Conservation (phyloP, 2,329 filamentous ascomycete genomes). For the Rachicladosporium sp. region DNA sequence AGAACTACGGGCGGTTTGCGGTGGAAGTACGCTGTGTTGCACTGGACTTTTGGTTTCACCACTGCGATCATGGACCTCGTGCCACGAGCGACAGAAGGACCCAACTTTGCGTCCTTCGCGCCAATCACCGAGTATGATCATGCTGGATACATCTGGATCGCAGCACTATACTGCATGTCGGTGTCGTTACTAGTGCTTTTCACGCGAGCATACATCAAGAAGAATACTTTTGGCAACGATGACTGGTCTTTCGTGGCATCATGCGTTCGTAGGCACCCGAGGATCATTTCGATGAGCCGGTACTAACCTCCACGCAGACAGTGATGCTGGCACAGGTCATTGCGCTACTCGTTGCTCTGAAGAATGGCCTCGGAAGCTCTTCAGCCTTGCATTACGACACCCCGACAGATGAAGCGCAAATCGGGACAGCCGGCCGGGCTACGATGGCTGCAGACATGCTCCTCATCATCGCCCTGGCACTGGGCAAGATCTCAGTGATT, state of each 20-base stretch:
- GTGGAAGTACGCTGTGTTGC: too few relatives aligned
- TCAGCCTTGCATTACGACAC: not conserved
- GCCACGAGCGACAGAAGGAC: not conserved
- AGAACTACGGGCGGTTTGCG: too few relatives aligned
- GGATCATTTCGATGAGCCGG: too few relatives aligned
- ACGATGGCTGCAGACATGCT: constrained; percentile 1
- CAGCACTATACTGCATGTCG: constrained; percentile 1
- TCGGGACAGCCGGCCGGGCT: not conserved
- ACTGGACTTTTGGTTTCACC: too few relatives aligned
- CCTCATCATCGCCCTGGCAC: not conserved
- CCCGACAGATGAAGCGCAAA: too few relatives aligned
- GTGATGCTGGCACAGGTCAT: not conserved
- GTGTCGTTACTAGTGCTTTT: not conserved
- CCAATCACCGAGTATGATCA: constrained; percentile 3
- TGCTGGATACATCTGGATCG: constrained; percentile 3
- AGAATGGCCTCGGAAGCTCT: constrained; percentile 1
- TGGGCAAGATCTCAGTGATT: constrained; percentile 1
- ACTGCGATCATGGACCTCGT: too few relatives aligned
- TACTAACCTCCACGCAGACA: not conserved
- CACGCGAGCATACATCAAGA: constrained; percentile 1
- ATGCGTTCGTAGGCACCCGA: not conserved
- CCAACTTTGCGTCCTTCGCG: constrained; percentile 1
- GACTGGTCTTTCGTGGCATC: constrained; percentile 1
- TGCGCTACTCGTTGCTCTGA: not conserved
- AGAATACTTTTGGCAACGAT: not conserved